These are phyloP conservation scores for Hanseniaspora occidentalis DNA, from an alignment of 805 yeast species.

Conservation along the genomic window DNA sequence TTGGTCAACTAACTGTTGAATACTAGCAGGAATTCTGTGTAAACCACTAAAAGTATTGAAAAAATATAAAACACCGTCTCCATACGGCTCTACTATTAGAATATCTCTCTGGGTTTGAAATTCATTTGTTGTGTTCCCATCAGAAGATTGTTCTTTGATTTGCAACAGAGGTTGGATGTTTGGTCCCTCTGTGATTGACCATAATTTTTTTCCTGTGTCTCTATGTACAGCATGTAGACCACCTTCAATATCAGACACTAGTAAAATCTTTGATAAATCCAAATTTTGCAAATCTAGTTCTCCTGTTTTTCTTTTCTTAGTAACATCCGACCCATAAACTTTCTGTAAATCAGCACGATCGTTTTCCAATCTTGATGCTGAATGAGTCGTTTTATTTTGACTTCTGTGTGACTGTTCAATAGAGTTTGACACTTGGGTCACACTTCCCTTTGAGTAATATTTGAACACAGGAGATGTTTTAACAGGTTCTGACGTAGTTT, in stretches of 20 bases:
- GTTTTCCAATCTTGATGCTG: neutral
- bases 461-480: neutral
- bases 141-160: constrained; percentile 12
- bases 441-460: constrained; percentile 2
- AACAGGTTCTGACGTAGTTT: too few relatives aligned
- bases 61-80: constrained; percentile 72
- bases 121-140: too few relatives aligned
- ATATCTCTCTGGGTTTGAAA: constrained; percentile 32
- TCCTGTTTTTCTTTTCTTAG: constrained; percentile 2
- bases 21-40: constrained; percentile 69
- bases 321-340: constrained; percentile 3
- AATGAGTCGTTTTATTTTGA: neutral
- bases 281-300: constrained; percentile 1
- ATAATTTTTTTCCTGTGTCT: constrained; percentile 56
- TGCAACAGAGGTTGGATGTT: constrained; percentile 15
- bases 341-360: neutral
- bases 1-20: constrained; percentile 61
- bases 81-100: constrained; percentile 87
- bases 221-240: constrained; percentile 71
- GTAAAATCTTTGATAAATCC: constrained; percentile 4
- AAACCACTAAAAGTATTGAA: constrained; percentile 66
- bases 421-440: too few relatives aligned
- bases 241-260: constrained; percentile 68
- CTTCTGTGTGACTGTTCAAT: neutral
- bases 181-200: constrained; percentile 59